Evolutionary conservation across 495 filamentous ascomycete species (phyloP).

Genomic region (Neurospora sp.): DNA sequence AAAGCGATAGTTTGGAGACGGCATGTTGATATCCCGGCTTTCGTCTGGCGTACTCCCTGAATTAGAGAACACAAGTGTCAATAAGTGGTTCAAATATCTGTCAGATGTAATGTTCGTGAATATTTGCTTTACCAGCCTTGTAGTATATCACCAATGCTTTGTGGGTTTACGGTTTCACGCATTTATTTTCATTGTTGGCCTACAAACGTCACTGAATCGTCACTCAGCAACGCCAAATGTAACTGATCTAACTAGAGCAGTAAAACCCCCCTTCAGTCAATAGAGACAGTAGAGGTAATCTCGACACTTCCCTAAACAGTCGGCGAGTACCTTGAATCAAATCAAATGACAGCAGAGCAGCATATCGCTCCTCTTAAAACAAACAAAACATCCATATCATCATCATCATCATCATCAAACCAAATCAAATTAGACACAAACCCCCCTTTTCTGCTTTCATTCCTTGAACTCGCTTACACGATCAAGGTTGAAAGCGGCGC

Average conservation of each 20-base stretch:
- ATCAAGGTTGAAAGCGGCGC: slow-evolving; percentile 63
- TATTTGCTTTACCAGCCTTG: neutral
- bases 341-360: neutral
- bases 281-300: neutral
- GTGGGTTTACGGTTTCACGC: neutral
- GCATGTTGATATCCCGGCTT: neutral
- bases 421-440: neutral
- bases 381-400: neutral
- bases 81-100: neutral
- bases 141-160: neutral
- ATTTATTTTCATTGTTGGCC: neutral
- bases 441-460: neutral
- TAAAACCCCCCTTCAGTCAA: neutral
- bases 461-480: slow-evolving; percentile 28
- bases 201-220: neutral
- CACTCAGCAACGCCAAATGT: neutral
- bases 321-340: neutral
- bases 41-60: neutral
- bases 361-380: neutral
- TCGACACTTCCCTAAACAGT: neutral
- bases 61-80: neutral
- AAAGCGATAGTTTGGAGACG: neutral
- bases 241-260: neutral
- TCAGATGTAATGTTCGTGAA: neutral
- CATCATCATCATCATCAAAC: neutral